Base-by-base conservation (phyloP, 148 eudicot genomes). In the Rhododendron mucronatum region DNA sequence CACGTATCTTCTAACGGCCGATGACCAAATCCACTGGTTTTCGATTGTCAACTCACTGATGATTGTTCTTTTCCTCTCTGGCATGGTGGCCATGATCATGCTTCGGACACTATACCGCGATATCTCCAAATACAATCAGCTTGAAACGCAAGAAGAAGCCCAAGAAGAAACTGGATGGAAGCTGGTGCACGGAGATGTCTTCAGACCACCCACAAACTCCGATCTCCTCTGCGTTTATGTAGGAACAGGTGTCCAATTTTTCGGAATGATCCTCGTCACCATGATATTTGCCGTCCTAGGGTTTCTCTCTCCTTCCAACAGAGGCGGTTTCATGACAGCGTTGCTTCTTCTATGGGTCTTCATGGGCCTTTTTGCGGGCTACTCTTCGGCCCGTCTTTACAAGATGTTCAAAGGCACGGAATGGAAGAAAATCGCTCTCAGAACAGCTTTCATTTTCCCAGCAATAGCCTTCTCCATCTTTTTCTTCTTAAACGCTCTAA, bases 41-140 rank as follows among this genome's bases (percentile, higher is more conserved):
- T 92, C 93, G 13, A 90, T 92, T 16, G 93, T 90, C 28, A 92
- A 92, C 78, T 92, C 93, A 23, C 88, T 92, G 82, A 92, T 90
- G 93, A 92, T 92, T 79, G 93, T 92, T 55, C 93, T 92, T 73
- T 92, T 92, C 91, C 91, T 92, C 53, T 92, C 93, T 5, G 93
- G 93, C 18, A 92, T 90, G 93, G 93, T 92, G 51, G 93, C 93
- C 26, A 90, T 90, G 93, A 92, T 92, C 83, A 92, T 92, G 93
- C 83, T 92, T 75, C 76, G 93, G 55, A 92, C 93, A 83, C 90
- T 92, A n/a, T 90, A 89, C 80, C 91, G 93, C 44, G 93, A 92
- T 85, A 92, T 92, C 67, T 92, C 93, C 71, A 89, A 89, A 76
- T 92, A 92, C 82, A 92, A 92, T 59, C 92, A 92, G 39, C 83